phyloP scores from a whole-genome alignment of 1,139 yeast genomes.

The Kodamaea arcana region DNA sequence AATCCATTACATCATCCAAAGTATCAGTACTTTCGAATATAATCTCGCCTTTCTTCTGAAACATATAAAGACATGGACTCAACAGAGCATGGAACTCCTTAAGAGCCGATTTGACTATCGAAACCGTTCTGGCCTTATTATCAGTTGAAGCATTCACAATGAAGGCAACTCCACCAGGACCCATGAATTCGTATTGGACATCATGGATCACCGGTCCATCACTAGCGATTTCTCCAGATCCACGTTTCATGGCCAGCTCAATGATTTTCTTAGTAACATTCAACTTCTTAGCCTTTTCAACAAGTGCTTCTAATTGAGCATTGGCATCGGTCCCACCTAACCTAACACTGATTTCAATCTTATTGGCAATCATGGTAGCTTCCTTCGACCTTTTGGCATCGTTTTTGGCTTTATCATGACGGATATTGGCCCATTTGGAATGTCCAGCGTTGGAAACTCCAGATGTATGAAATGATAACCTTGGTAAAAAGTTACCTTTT shows the following conservation, averaged over 20 bases:
- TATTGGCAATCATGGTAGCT: constrained; percentile 68
- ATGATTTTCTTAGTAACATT: constrained; percentile 82
- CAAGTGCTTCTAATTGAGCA: constrained; percentile 65
- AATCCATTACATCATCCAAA: constrained; percentile 67
- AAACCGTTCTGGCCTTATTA: constrained; percentile 79
- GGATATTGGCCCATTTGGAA: constrained; percentile 92
- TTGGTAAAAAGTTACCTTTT: too few relatives aligned
- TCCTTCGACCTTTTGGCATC: constrained; percentile 74
- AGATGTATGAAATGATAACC: constrained; percentile 1
- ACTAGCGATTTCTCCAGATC: constrained; percentile 50
- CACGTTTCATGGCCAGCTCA: constrained; percentile 83
- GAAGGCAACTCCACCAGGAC: constrained; percentile 87
- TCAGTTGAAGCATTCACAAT: constrained; percentile 85
- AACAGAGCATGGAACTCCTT: constrained; percentile 65
- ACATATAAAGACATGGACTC: constrained; percentile 75
- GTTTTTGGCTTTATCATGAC: constrained; percentile 90
- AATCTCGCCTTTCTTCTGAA: constrained; percentile 72
- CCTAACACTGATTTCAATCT: constrained; percentile 71
- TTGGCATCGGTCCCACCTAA: constrained; percentile 56
- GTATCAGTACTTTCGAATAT: constrained; percentile 42
- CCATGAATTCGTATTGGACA: constrained; percentile 81
- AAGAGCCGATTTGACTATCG: constrained; percentile 71
- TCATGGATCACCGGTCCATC: constrained; percentile 36
- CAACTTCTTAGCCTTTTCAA: constrained; percentile 73
- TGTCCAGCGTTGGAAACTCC: constrained; percentile 54